phyloP scores from a whole-genome alignment of 192 early-diverging fungal species.

The Linnemannia hyalina region DNA sequence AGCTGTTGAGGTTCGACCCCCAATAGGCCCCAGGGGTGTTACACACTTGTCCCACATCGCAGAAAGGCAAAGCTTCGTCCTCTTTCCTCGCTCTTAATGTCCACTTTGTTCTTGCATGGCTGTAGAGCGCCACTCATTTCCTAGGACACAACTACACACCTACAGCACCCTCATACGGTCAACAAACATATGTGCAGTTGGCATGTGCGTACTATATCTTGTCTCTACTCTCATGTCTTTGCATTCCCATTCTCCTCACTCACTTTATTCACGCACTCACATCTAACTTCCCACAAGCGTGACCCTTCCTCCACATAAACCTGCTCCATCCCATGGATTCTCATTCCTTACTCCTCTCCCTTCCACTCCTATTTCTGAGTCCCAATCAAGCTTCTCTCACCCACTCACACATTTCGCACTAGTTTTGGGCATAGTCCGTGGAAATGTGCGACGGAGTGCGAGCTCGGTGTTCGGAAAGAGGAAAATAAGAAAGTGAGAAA shows the following conservation, averaged over 20 bases:
- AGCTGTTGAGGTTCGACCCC: background rate
- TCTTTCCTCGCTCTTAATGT: background rate
- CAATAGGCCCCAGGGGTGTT: background rate
- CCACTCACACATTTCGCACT: background rate
- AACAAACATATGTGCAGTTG: no score
- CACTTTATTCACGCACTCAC: no score
- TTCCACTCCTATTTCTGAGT: background rate
- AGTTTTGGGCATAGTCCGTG: slow-evolving; percentile 6
- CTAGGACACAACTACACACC: no score
- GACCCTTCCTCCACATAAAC: background rate
- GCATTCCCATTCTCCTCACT: no score
- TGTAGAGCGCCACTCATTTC: no score
- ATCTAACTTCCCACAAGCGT: no score
- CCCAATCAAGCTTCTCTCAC: background rate
- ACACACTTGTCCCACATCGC: background rate
- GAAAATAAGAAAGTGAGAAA: background rate
- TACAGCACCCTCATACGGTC: no score
- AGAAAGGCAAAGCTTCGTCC: background rate
- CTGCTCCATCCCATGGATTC: background rate
- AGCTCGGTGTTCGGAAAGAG: background rate
- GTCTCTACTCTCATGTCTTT: no score
- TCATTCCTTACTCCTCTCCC: background rate
- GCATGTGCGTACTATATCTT: no score
- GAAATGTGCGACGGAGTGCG: background rate
- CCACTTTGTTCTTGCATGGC: no score